Base-by-base conservation (phyloP, 768 basidiomycete genomes). In the Russula compacta region DNA sequence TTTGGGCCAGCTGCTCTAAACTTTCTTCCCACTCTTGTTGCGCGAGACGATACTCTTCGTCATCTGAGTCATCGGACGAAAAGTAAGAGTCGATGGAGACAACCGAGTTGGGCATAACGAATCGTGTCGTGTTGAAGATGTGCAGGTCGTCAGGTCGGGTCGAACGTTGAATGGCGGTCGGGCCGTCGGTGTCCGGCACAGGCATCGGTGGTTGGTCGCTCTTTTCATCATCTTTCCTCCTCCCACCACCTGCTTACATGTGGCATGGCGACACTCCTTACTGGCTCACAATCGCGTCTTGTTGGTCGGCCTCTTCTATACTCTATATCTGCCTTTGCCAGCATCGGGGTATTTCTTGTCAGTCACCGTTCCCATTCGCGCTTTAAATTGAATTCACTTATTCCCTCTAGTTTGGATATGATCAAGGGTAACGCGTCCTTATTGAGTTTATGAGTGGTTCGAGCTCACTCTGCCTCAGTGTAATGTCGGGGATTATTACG, bases 21-120 rank as follows among this genome's bases (percentile, higher is more conserved):
- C 87, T 90, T 72, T 97, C 94, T 68, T 93, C 87, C 94, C 94
- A 95, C 75, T 97, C 94, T 70, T 87, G 81, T 72, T 94, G 89
- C 2, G 89, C 88, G 50, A 87, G 76, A 43, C 78, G 82, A 67
- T 82, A 83, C 68, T 92, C 89, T 60, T 89, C 87, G 71, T 84
- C 83, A 70, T 81, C 83, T 38, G 81, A 83, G 58, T 64, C 68
- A 42, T 73, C 72, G 12, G 80, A 79, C 19, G 76, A 74, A 55
- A 76, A 64, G 4, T 73, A 79, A 46, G 81, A 72, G 73, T 89
- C 87, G 60, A 86, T 69, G 38, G 86, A 89, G 65, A 72, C 71
- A 63, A 80, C 75, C 35, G 86, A 89, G 44, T 66, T 73, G 58
- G 87, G 81, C 87, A 89, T 89, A 38, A 32, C 58, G 59, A 58